Evolutionary conservation across 2,329 filamentous ascomycete genomes (phyloP), one percentile per base, ranked within the genome.

Genomic region (Stagonosporopsis vannaccii): DNA sequence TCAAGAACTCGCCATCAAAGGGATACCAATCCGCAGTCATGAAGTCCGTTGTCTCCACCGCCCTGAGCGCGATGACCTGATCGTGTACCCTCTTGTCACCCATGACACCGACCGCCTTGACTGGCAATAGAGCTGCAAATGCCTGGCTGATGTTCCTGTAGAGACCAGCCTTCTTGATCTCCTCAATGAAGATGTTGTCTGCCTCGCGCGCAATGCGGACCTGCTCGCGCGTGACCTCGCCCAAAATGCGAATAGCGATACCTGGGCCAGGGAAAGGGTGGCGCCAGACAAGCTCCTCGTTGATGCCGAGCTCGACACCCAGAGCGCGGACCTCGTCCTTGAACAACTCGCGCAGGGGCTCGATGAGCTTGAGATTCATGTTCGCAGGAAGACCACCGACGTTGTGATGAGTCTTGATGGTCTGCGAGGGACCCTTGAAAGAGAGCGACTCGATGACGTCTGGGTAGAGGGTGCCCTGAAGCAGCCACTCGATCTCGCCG

Each of bases 381-480:
- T 80, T 79, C 63, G 82, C 80, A 15, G 87, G 85, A 2, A 91
- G 81, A 59, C 88, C 88, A 44, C 89, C 89, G 28, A 90, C 88
- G 66, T 90, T 87, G 80, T 89, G 87, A 75, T 90, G 88, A 12
- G 87, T 90, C 74, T 90, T 91, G 78, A 91, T 91, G 12, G 88
- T 90, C 23, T 84, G 83, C 33, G 82, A 86, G 13, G 88, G 88
- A 0, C 88, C 88, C 72, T 89, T 89, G 82, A 90, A 91, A 23
- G 87, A 89, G 60, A 91, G 86, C 61, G 83, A 86, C 66, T 89
- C 87, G 62, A 89, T 89, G 56, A 89, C 85, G 72, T 90, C 89
- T 1, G 88, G 89, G 76, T 92, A 94, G 22, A 95, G 82, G 8
- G 91, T 95, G 17, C 92, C 92, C 78, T 97, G 93, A 9, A 97